A percentile compares a stretch with the other conserved stretches of the same genome.
Conservation (phyloP, 257 asterid genomes). For the Scutellaria galericulata region DNA sequence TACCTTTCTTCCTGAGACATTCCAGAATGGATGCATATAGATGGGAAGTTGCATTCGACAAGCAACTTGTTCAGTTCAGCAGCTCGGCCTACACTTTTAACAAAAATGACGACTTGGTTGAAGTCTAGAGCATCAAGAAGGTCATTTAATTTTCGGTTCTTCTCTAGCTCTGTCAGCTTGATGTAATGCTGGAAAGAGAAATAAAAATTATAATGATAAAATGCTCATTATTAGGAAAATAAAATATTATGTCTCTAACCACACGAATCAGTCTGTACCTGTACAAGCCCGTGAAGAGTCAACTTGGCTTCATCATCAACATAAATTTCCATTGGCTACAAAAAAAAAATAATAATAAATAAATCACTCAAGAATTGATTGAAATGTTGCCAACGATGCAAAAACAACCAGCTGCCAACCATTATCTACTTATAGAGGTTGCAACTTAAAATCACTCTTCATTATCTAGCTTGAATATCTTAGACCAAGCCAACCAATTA, state of each 20-base stretch:
- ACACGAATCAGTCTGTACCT: slow-evolving; percentile 41
- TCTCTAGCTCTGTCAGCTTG: slow-evolving; percentile 79
- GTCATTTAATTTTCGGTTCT: slow-evolving; percentile 81
- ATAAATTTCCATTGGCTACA: slow-evolving; percentile 90
- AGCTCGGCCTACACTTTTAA: slow-evolving; percentile 70
- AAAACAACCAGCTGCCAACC: slow-evolving; percentile 18
- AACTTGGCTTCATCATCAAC: slow-evolving; percentile 86
- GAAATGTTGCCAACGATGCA: slow-evolving; percentile 28
- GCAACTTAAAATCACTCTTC: not conserved
- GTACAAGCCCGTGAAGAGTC: slow-evolving; percentile 90
- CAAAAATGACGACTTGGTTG: slow-evolving; percentile 83
- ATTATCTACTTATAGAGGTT: slow-evolving; percentile 4
- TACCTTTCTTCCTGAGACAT: slow-evolving; percentile 90
- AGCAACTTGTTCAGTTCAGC: slow-evolving; percentile 81
- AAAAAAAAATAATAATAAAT: too few relatives aligned
- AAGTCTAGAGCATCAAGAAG: slow-evolving; percentile 87
- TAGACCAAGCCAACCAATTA: slow-evolving; percentile 2
- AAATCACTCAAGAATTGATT: slow-evolving; percentile 45
- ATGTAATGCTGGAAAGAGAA: slow-evolving; percentile 66
- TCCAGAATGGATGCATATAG: slow-evolving; percentile 92
- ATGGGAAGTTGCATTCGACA: slow-evolving; percentile 80
- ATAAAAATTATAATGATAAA: not conserved
- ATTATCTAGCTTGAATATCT: not conserved
- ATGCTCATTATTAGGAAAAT: not conserved
- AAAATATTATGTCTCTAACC: not conserved